Conservation (phyloP, 2,329 filamentous ascomycete species). For the Verticillium dahliae region DNA sequence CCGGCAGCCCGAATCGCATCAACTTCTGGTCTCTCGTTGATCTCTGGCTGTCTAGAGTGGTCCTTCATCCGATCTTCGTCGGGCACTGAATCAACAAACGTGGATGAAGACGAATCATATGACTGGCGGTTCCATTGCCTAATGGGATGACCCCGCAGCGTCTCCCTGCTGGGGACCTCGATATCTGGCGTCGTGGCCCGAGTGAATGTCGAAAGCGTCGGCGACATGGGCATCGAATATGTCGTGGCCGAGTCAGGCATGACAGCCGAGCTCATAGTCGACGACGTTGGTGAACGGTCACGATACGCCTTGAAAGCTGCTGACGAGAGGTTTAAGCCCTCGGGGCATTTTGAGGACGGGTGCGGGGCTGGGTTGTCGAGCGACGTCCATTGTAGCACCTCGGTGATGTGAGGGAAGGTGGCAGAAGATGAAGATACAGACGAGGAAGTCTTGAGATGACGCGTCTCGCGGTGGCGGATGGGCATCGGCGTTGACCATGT, state of each 20-base stretch:
- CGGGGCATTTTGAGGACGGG: constrained; percentile 8
- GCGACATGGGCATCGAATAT: constrained; percentile 20
- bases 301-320: constrained; percentile 5
- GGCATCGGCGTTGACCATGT: constrained; percentile 7
- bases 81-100: neutral
- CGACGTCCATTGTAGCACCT: neutral
- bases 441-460: constrained; percentile 1
- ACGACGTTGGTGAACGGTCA: constrained; percentile 27
- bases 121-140: neutral
- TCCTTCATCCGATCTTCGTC: constrained; percentile 20
- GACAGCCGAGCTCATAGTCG: constrained; percentile 27
- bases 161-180: constrained; percentile 7
- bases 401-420: neutral
- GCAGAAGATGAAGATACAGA: neutral
- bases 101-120: neutral
- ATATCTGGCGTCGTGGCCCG: constrained; percentile 12
- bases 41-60: constrained; percentile 8
- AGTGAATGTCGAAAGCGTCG: constrained; percentile 11
- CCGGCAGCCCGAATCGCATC: constrained; percentile 2
- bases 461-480: constrained; percentile 9
- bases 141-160: constrained; percentile 7
- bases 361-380: neutral
- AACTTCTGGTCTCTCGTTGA: constrained; percentile 2
- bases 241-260: constrained; percentile 31
- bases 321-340: constrained; percentile 8